Percentiles rank a stretch among this genome's conserved stretches.
These are phyloP conservation scores for Talaromyces sp. DNA, from an alignment of 2,329 filamentous ascomycete species.

Conservation along the genomic window DNA sequence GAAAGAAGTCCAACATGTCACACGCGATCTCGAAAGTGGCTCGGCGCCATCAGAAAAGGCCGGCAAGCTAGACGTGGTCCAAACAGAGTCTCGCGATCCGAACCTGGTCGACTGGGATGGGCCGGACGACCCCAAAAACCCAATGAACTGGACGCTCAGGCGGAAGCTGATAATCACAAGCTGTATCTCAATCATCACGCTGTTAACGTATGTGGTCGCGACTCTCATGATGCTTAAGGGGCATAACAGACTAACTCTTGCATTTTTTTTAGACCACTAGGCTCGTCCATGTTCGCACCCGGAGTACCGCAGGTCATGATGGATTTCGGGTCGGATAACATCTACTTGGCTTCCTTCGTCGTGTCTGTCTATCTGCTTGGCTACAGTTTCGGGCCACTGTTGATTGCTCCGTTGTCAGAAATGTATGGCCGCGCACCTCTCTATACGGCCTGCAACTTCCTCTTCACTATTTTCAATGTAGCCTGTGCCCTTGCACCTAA, in stretches of 20 bases:
- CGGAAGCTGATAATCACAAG: constrained; percentile 46
- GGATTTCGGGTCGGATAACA: constrained; percentile 43
- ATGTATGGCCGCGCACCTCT: constrained; percentile 60
- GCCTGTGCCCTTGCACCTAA: constrained; percentile 59
- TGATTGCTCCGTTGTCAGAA: constrained; percentile 58
- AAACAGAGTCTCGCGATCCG: constrained; percentile 27
- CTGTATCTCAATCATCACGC: constrained; percentile 47
- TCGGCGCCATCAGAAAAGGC: background rate
- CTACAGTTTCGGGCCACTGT: constrained; percentile 55
- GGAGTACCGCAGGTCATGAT: constrained; percentile 36
- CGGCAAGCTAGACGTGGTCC: background rate
- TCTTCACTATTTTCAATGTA: constrained; percentile 59
- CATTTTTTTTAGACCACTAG: constrained; percentile 27
- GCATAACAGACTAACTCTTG: background rate
- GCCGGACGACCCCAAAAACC: constrained; percentile 54
- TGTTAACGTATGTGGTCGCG: constrained; percentile 31
- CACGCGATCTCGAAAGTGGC: constrained; percentile 7
- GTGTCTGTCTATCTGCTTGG: constrained; percentile 61
- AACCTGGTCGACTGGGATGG: constrained; percentile 59
- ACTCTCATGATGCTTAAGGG: constrained; percentile 9
- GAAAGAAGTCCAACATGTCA: background rate
- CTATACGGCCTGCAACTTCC: constrained; percentile 53
- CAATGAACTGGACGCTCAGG: constrained; percentile 53
- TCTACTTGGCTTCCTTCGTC: constrained; percentile 48
- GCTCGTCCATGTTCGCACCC: constrained; percentile 45